phyloP scores from a whole-genome alignment of 495 filamentous ascomycete species.

The Paragyromitra xinjiangensis region DNA sequence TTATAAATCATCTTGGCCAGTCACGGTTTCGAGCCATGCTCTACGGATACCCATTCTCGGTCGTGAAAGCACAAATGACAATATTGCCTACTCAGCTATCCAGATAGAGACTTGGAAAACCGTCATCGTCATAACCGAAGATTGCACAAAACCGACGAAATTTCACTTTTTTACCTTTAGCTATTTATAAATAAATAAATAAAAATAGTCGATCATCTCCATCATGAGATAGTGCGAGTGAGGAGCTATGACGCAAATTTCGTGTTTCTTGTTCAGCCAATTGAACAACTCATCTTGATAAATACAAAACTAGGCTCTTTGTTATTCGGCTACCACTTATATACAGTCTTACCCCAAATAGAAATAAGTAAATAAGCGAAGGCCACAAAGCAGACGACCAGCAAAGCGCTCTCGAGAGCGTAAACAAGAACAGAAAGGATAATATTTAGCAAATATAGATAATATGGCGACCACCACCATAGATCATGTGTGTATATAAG shows the following conservation, averaged over 20 bases:
- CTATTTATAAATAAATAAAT: not conserved
- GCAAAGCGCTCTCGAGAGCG: not conserved
- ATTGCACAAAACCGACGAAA: no score
- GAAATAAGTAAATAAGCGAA: not conserved
- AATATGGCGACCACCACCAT: not conserved
- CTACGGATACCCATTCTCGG: no score
- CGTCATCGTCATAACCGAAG: no score
- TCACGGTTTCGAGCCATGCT: no score
- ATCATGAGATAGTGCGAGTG: not conserved
- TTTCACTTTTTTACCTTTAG: no score
- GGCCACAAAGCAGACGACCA: not conserved
- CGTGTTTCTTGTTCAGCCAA: not conserved
- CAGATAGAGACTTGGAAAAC: no score
- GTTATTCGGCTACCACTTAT: not conserved
- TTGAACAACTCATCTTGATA: not conserved
- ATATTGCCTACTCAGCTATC: no score
- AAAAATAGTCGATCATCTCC: not conserved
- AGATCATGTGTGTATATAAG: slow-evolving; percentile 17
- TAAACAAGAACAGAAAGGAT: not conserved
- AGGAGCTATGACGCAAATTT: not conserved
- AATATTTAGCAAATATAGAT: slow-evolving; percentile 9
- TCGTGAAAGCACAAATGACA: no score
- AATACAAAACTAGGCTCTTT: not conserved
- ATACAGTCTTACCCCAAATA: not conserved
- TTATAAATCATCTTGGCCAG: no score